These are phyloP conservation scores for Tympanopsis confertula DNA, from an alignment of 2,329 filamentous ascomycete genomes.

Conservation along the genomic window DNA sequence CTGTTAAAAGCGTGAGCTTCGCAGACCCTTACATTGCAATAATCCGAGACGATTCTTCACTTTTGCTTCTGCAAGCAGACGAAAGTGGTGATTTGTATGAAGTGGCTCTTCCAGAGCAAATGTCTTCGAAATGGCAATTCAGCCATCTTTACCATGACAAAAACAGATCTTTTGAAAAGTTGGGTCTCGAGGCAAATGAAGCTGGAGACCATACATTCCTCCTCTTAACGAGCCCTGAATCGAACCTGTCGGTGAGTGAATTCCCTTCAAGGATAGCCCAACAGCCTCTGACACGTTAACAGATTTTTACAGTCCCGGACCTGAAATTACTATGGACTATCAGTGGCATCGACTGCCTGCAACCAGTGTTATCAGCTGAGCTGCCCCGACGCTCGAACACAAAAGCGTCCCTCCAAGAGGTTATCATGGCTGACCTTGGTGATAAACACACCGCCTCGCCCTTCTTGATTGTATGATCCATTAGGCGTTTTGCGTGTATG, in stretches of 20 bases:
- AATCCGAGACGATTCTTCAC: slow-evolving; percentile 35
- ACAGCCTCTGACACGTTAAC: background rate
- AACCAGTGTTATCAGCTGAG: slow-evolving; percentile 41
- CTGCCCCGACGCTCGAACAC: slow-evolving; percentile 30
- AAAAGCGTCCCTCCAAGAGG: slow-evolving; percentile 43
- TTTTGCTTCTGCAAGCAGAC: slow-evolving; percentile 1
- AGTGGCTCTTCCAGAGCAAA: background rate
- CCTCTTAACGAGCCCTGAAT: background rate
- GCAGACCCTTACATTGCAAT: slow-evolving; percentile 52
- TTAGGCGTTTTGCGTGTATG: no score
- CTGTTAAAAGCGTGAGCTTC: slow-evolving; percentile 45
- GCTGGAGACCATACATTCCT: background rate
- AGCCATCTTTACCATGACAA: background rate
- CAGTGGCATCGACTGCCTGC: slow-evolving; percentile 18
- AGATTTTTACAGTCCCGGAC: background rate
- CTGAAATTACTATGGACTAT: background rate
- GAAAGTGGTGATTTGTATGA: background rate
- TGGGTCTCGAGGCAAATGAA: no score
- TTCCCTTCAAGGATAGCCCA: no score
- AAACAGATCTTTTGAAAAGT: background rate
- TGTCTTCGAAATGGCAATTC: background rate
- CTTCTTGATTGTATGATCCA: background rate
- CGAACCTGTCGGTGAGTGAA: background rate
- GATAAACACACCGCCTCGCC: slow-evolving; percentile 17
- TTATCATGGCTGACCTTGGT: slow-evolving; percentile 50